These are phyloP conservation scores for Clitopilus hobsonii DNA, from an alignment of 768 basidiomycete species.

Conservation along the genomic window DNA sequence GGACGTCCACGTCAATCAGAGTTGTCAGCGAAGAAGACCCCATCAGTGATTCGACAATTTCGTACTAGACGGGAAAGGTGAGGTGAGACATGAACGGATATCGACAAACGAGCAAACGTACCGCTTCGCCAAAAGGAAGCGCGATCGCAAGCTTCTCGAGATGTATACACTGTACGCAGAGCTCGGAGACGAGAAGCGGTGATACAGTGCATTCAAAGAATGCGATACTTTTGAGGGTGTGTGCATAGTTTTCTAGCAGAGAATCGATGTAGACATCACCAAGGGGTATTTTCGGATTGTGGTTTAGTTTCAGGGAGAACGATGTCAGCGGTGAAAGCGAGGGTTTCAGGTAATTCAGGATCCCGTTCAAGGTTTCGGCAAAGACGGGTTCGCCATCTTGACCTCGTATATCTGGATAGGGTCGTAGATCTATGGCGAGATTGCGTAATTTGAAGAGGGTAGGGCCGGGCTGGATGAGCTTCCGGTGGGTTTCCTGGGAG, in stretches of 20 bases:
- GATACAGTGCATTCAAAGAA: conserved; percentile 43
- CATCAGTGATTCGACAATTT: conserved; percentile 18
- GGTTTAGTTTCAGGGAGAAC: not conserved
- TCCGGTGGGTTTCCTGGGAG: conserved; percentile 7
- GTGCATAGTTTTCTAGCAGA: conserved; percentile 2
- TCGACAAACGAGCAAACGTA: conserved; percentile 18
- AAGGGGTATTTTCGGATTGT: not conserved
- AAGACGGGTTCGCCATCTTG: conserved; percentile 4
- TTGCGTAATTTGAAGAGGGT: conserved; percentile 39
- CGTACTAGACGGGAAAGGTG: not conserved
- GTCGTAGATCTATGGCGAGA: conserved; percentile 49
- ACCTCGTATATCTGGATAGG: conserved; percentile 7
- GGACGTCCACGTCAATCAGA: conserved; percentile 41
- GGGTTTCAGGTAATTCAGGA: not conserved
- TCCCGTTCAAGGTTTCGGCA: not conserved
- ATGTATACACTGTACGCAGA: conserved; percentile 37
- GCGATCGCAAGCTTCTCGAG: conserved; percentile 48
- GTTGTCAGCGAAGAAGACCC: conserved; percentile 27
- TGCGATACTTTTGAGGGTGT: conserved; percentile 24
- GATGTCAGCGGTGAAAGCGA: not conserved
- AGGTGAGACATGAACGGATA: not conserved
- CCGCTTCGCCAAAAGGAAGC: conserved; percentile 48
- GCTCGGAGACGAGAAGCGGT: conserved; percentile 29
- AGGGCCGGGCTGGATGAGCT: conserved; percentile 19
- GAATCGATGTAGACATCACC: not conserved